Percentiles rank a stretch among this genome's conserved stretches.
Conservation (phyloP, 352 stramenopile species). For the Pythium brachiatum region DNA sequence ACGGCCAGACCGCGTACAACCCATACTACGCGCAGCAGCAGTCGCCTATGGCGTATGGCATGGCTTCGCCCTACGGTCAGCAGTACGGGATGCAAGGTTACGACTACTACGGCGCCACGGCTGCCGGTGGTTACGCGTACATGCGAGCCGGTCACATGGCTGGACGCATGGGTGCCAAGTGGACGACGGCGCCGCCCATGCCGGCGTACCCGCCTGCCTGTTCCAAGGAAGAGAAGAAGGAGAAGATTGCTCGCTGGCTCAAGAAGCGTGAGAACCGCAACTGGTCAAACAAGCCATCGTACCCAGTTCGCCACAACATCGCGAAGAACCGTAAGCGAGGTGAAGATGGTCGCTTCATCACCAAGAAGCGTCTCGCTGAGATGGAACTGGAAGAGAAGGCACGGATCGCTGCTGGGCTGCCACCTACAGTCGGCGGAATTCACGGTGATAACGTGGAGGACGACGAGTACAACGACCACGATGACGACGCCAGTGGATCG, state of each 20-base stretch:
- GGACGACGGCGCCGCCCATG: slow-evolving; percentile 66
- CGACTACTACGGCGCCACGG: slow-evolving; percentile 52
- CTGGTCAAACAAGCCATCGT: slow-evolving; percentile 85
- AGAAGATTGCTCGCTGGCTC: slow-evolving; percentile 81
- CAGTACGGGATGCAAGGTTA: slow-evolving; percentile 38
- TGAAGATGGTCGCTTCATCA: slow-evolving; percentile 83
- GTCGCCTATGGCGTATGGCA: slow-evolving; percentile 24
- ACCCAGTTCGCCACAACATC: slow-evolving; percentile 80
- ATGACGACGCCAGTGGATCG: slow-evolving; percentile 22
- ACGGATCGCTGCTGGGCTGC: slow-evolving; percentile 16
- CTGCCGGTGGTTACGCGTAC: slow-evolving; percentile 35
- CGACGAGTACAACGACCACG: slow-evolving; percentile 12
- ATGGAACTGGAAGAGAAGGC: slow-evolving; percentile 63
- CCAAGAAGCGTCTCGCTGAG: slow-evolving; percentile 64
- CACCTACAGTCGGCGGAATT: slow-evolving; percentile 1
- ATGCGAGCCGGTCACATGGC: slow-evolving; percentile 34
- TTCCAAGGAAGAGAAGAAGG: slow-evolving; percentile 82
- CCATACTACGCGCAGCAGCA: slow-evolving; percentile 24
- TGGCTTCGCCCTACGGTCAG: slow-evolving; percentile 46
- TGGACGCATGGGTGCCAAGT: slow-evolving; percentile 58
- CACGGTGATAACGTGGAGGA: slow-evolving; percentile 1
- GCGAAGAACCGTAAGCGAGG: slow-evolving; percentile 79
- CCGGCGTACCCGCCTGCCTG: slow-evolving; percentile 71
- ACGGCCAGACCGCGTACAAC: slow-evolving; percentile 20
- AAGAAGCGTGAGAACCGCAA: slow-evolving; percentile 84